Base-by-base conservation (phyloP, 2,329 filamentous ascomycete genomes). In the Colletotrichum tofieldiae region DNA sequence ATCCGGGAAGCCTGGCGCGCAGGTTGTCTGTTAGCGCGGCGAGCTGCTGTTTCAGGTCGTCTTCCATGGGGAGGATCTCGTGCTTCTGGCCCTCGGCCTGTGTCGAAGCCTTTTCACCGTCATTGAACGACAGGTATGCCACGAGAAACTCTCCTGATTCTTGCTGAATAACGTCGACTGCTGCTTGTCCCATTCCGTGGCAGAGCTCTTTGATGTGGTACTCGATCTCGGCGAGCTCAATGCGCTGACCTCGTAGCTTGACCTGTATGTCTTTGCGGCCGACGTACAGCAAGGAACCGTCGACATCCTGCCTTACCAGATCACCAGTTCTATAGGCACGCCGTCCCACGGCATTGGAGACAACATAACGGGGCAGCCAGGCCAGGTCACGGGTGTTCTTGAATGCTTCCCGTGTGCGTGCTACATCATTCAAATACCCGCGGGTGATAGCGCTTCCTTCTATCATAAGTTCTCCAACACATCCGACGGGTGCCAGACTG, bases 241-340 rank as follows among this genome's bases (percentile, higher is more conserved):
- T 64, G 5, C 79, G 77, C 7, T 79, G 74, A 16, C 79, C 78
- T 32, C 78, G 74, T 18, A 81, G 70, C 68, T 81, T 81, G 61
- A 80, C 73, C 23, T 80, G 78, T 1, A 49, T 41, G n/a, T 81
- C 79, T 5, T 76, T 75, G 18, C 79, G 76, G 2, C 77, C 77
- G 5, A 80, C 61, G 45, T 77, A 80, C 37, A 62, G 56, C 4
- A 77, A 20, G 2, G 35, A 71, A 4, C 75, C 75, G n/a, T 77
- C 67, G 0, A 45, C 9, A n/a, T 55, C 26, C 9, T 54, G 35
- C 39, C 49, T 54, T 8, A 78, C 84, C 14, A 86, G 78, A 73
- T 86, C 85, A 37, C 85, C 84, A 0, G 84, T 85, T 54, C 80
- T 82, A 75, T 85, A 86, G 23, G 86, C 74, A 1, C 81, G 77